These are phyloP conservation scores for Colletotrichum filicis DNA, from an alignment of 2,329 filamentous ascomycete species.

Conservation along the genomic window DNA sequence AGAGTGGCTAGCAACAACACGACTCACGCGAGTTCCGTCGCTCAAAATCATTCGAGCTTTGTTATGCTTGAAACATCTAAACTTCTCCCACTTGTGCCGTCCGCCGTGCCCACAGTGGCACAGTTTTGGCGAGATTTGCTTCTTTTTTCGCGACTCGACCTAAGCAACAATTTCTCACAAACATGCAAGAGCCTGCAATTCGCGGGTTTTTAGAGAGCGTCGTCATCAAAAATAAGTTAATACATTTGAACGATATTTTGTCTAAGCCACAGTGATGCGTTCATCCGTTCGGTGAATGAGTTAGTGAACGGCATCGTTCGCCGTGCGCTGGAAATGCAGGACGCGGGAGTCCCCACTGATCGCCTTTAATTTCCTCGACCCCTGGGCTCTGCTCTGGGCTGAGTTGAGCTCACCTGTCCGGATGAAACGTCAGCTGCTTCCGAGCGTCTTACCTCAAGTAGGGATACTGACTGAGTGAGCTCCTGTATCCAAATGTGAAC, in stretches of 20 bases:
- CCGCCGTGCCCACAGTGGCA: not conserved
- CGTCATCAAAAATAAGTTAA: not conserved
- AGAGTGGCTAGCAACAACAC: not conserved
- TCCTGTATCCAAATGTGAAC: not conserved
- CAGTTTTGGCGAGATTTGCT: not conserved
- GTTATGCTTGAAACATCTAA: not conserved
- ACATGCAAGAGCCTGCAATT: not conserved
- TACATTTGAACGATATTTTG: not conserved
- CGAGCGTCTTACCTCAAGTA: too few species aligned
- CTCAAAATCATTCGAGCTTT: not conserved
- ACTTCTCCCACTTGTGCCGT: not conserved
- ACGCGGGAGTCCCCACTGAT: slow-evolving; percentile 31
- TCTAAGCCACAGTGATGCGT: not conserved
- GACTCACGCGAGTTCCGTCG: not conserved
- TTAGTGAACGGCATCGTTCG: not conserved
- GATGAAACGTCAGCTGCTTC: not conserved
- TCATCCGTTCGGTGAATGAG: not conserved
- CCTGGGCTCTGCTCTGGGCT: not conserved
- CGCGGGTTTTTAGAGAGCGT: not conserved
- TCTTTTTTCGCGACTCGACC: not conserved
- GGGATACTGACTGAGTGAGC: not conserved
- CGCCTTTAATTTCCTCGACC: slow-evolving; percentile 30
- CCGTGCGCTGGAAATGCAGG: not conserved
- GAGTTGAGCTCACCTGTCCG: not conserved
- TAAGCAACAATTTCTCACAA: not conserved